Conservation (phyloP, 2,329 filamentous ascomycete species). For the Hypoxylon rubiginosum region DNA sequence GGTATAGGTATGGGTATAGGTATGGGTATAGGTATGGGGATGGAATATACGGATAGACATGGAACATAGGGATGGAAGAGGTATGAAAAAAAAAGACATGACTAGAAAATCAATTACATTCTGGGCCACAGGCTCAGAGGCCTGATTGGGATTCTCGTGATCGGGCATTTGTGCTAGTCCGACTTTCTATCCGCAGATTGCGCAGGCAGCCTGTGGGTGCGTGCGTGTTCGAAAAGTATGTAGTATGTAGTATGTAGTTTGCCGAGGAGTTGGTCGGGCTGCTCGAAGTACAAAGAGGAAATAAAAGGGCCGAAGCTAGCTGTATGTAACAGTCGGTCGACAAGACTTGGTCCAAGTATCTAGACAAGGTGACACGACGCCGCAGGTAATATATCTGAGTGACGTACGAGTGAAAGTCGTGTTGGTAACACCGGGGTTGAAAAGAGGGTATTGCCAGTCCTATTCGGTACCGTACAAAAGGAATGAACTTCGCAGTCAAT, state of each 20-base stretch:
- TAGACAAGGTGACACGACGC: conserved; percentile 35
- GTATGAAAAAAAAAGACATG: background rate
- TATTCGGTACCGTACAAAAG: conserved; percentile 28
- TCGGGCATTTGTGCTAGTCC: conserved; percentile 49
- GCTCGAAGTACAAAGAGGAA: conserved; percentile 40
- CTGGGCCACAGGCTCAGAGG: conserved; percentile 46
- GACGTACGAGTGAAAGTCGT: conserved; percentile 24
- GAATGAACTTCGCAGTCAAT: conserved; percentile 26
- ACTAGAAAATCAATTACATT: conserved; percentile 47
- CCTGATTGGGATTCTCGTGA: conserved; percentile 46
- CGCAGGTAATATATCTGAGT: conserved; percentile 29
- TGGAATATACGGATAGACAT: conserved; percentile 10
- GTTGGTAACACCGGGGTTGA: conserved; percentile 23
- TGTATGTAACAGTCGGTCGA: conserved; percentile 44
- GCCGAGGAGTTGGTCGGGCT: conserved; percentile 41
- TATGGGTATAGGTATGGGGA: conserved; percentile 16
- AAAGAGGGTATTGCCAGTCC: conserved; percentile 13
- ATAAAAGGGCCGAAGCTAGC: conserved; percentile 49
- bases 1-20: conserved; percentile 1
- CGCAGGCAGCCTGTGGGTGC: conserved; percentile 42
- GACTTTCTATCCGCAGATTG: conserved; percentile 41
- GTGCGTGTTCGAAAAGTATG: conserved; percentile 26
- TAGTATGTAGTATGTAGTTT: conserved; percentile 35
- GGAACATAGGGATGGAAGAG: conserved; percentile 14
- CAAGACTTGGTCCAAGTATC: conserved; percentile 34